phyloP scores from a whole-genome alignment of 129 eudicot species.

The Chrysanthemum lavandulifolium region DNA sequence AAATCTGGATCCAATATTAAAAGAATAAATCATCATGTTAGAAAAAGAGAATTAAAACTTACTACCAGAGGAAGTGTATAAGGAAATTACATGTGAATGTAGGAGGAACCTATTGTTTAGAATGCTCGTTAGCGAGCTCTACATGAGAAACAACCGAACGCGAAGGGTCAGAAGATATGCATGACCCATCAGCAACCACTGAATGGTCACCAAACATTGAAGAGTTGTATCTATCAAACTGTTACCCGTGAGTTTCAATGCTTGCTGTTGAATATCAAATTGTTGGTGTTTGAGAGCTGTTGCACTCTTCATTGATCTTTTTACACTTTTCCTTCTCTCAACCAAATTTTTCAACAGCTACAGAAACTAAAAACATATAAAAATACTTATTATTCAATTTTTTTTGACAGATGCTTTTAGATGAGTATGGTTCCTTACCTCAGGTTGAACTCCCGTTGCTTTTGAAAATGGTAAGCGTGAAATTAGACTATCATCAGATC shows the following conservation, averaged over 20 bases:
- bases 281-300: slow-evolving; percentile 89
- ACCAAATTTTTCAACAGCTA: slow-evolving; percentile 87
- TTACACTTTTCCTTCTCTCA: slow-evolving; percentile 87
- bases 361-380: slow-evolving; percentile 12
- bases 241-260: slow-evolving; percentile 94
- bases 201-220: too few relatives aligned
- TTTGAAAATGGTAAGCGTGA: slow-evolving; percentile 76
- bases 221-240: slow-evolving; percentile 21
- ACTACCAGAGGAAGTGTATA: too few relatives aligned
- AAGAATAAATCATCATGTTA: too few relatives aligned
- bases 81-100: too few relatives aligned
- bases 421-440: slow-evolving; percentile 45
- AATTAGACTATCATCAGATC: slow-evolving; percentile 63
- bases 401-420: background rate
- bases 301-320: slow-evolving; percentile 70
- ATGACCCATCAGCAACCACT: too few relatives aligned
- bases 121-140: too few relatives aligned
- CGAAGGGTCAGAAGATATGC: too few relatives aligned
- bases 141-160: too few relatives aligned
- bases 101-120: too few relatives aligned
- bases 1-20: too few relatives aligned
- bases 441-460: slow-evolving; percentile 82
- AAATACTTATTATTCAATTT: background rate
- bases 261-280: slow-evolving; percentile 96
- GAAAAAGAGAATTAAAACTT: too few relatives aligned